Percentiles rank a stretch among this genome's conserved stretches.
Conservation (phyloP, 768 basidiomycete genomes). For the Dentipellis sp. region DNA sequence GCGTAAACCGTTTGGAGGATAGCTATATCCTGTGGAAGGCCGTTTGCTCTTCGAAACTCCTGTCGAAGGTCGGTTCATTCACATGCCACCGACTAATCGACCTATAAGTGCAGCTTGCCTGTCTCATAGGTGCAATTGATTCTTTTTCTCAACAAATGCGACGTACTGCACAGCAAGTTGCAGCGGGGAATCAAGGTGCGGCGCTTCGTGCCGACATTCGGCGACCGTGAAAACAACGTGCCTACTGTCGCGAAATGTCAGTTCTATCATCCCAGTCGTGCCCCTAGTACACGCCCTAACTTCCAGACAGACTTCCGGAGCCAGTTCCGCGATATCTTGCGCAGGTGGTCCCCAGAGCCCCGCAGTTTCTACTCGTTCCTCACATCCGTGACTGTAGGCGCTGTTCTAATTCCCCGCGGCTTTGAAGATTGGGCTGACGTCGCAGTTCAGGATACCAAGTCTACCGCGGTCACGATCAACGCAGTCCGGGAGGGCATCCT, state of each 20-base stretch:
- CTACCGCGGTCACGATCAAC: conserved; percentile 58
- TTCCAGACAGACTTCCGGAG: conserved; percentile 56
- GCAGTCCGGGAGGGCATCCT: conserved; percentile 67
- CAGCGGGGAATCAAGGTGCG: conserved; percentile 55
- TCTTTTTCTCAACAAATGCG: conserved; percentile 73
- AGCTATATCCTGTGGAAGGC: conserved; percentile 63
- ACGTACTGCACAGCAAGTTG: conserved; percentile 65
- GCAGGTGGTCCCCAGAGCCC: conserved; percentile 49
- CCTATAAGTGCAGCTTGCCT: background rate
- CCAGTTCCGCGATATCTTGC: conserved; percentile 70
- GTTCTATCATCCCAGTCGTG: conserved; percentile 14
- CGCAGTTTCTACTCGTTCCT: conserved; percentile 66
- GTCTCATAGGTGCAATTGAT: conserved; percentile 43
- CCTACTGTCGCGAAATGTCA: conserved; percentile 61
- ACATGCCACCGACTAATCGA: background rate
- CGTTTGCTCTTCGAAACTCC: conserved; percentile 56
- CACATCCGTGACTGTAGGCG: conserved; percentile 68
- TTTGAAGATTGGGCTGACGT: conserved; percentile 5
- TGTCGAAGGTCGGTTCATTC: conserved; percentile 26
- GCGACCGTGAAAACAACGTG: conserved; percentile 63
- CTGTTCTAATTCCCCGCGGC: background rate
- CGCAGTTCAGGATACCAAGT: conserved; percentile 52
- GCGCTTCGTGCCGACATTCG: conserved; percentile 66
- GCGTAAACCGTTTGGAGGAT: conserved; percentile 66
- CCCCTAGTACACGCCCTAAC: background rate